Conservation (phyloP, 345 rosid genomes). For the Melaleuca alternifolia region DNA sequence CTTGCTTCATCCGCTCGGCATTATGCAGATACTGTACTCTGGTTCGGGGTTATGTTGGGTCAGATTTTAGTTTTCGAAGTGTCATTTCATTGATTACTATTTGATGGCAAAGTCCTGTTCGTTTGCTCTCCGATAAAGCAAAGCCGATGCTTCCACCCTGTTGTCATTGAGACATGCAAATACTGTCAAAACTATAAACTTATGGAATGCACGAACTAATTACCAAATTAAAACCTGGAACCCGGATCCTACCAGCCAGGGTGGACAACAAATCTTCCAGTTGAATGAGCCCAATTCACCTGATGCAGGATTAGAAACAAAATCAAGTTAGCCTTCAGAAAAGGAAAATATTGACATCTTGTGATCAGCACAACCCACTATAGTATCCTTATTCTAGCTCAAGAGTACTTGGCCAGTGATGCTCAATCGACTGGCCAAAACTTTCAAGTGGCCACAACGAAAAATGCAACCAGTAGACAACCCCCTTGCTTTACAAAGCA, state of each 20-base stretch:
- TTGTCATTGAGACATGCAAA: neutral
- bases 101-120: constrained; percentile 82
- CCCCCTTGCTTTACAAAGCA: neutral
- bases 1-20: neutral
- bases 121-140: constrained; percentile 92
- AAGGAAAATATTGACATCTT: neutral
- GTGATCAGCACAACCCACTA: neutral
- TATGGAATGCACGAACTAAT: neutral
- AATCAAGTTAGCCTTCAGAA: neutral
- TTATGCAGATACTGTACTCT: neutral
- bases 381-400: neutral
- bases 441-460: neutral
- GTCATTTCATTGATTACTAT: constrained; percentile 1
- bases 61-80: neutral
- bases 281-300: constrained; percentile 91
- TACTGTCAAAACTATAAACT: constrained; percentile 1
- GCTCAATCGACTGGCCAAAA: neutral
- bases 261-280: constrained; percentile 77
- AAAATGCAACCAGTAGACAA: neutral
- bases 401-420: neutral
- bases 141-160: constrained; percentile 99
- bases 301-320: constrained; percentile 17
- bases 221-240: neutral
- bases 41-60: neutral
- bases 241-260: constrained; percentile 78